Evolutionary conservation across 768 basidiomycete genomes (phyloP), one percentile per base, ranked within the genome.

Genomic region (Lactifluus subvellereus): DNA sequence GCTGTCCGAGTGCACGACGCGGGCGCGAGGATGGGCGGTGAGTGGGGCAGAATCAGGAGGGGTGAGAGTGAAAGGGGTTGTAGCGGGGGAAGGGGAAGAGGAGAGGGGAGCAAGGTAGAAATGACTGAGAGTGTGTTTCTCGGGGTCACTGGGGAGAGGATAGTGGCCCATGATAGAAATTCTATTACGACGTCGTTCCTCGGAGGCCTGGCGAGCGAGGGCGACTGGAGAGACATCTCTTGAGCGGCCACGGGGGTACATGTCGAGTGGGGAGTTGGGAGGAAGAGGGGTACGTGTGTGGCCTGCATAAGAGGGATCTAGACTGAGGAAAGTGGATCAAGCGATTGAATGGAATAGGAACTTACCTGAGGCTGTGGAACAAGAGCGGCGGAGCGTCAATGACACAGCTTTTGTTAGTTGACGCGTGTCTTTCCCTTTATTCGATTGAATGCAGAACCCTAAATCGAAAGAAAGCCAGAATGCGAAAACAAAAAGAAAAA

Each of bases 191-290:
- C 52, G 61, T 47, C 67, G 67, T 33, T 68, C 67, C 45, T 68
- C 65, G 37, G 67, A 68, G 47, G 65, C 65, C 53, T 68, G 65
- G n/a, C 67, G 65, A 49, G 67, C 67, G 20, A 68, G 50, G 8
- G 67, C 67, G 55, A 63, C 65, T 51, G 65, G 55, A 54, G 67
- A 68, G 13, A 68, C 32, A 11, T 60, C 54, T 35, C 49, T 59
- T 40, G 67, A 68, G 22, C 67, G 67, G 10, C 67, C 67, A 54
- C 67, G 67, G 22, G 65, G 48, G 18, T 58, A 49, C 65, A 66
- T 66, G 57, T 51, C 1, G 13, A 37, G 20, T 20, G 54, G 38
- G 11, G 11, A 47, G n/a, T 43, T 10, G n/a, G 4, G 45, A 5
- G 20, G 54, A 35, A 42, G 37, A 37, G 30, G 14, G 42, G 32